phyloP scores from a whole-genome alignment of 2,329 filamentous ascomycete species.

The Fusarium napiforme region DNA sequence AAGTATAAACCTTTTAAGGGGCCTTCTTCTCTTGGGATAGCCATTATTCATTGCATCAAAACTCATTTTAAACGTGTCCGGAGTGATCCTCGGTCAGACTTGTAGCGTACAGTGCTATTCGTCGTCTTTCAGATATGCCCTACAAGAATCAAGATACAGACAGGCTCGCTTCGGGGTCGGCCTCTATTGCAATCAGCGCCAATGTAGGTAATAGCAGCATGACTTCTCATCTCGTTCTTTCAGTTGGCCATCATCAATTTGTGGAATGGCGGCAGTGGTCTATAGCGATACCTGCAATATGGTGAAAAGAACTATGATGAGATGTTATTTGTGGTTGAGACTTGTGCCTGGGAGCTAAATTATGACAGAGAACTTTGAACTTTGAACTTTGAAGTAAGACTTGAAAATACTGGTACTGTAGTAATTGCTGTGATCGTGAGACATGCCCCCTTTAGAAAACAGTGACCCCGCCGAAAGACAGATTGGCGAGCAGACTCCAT shows the following conservation, averaged over 20 bases:
- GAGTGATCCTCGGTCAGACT: background rate
- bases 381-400: background rate
- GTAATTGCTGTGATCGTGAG: background rate
- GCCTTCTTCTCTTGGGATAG: background rate
- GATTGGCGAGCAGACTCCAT: background rate
- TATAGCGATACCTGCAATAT: too few species aligned
- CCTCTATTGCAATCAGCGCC: background rate
- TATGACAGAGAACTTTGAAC: too few species aligned
- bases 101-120: background rate
- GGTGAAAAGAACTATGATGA: background rate
- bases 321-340: background rate
- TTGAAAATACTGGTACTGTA: background rate
- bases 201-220: background rate
- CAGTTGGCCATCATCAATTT: background rate
- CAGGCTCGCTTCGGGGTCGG: background rate
- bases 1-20: rapidly evolving
- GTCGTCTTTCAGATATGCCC: background rate
- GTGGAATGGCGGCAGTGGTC: background rate
- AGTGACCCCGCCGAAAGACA: background rate
- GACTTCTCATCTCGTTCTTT: background rate
- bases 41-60: background rate
- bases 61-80: background rate
- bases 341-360: background rate
- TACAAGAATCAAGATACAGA: background rate
- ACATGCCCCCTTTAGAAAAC: background rate